Percentiles rank a stretch among this genome's conserved stretches.
Evolutionary conservation across 1,284 basidiomycete genomes (phyloP).

Genomic region (Baeospora myosura): DNA sequence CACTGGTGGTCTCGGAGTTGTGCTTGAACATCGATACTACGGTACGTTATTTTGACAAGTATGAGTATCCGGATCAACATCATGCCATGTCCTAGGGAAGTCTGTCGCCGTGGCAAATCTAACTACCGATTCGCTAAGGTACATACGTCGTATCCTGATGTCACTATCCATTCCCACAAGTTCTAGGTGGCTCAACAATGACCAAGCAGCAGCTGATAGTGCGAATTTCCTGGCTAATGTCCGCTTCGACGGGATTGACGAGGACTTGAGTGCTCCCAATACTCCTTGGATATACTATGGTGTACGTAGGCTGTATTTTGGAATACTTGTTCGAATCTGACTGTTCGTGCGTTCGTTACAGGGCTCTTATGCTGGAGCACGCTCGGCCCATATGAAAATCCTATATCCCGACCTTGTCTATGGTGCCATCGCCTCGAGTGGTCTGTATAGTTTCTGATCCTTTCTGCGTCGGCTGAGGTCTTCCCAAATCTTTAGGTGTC

Average conservation of each 20-base stretch:
- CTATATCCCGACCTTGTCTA: slow-evolving; percentile 85
- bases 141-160: slow-evolving; percentile 5
- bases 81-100: slow-evolving; percentile 49
- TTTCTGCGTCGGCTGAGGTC: slow-evolving; percentile 3
- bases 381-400: slow-evolving; percentile 87
- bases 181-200: slow-evolving; percentile 77
- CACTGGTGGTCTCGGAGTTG: slow-evolving; percentile 80
- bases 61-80: background rate
- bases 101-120: slow-evolving; percentile 78
- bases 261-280: slow-evolving; percentile 58
- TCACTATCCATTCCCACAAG: slow-evolving; percentile 10
- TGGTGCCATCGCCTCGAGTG: slow-evolving; percentile 88
- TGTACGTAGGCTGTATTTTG: slow-evolving; percentile 28
- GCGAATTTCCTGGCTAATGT: slow-evolving; percentile 85
- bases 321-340: background rate
- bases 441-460: slow-evolving; percentile 34
- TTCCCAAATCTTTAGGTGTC: slow-evolving; percentile 41
- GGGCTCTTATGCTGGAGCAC: slow-evolving; percentile 90
- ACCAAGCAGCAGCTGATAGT: slow-evolving; percentile 86
- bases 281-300: slow-evolving; percentile 96
- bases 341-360: slow-evolving; percentile 19
- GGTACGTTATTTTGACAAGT: slow-evolving; percentile 31
- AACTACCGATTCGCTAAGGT: slow-evolving; percentile 73
- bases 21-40: slow-evolving; percentile 88
- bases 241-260: slow-evolving; percentile 65